A percentile compares a stretch with the other conserved stretches of the same genome.
Conservation (phyloP, 768 basidiomycete genomes). For the Tylopilus cervinicoccineus region DNA sequence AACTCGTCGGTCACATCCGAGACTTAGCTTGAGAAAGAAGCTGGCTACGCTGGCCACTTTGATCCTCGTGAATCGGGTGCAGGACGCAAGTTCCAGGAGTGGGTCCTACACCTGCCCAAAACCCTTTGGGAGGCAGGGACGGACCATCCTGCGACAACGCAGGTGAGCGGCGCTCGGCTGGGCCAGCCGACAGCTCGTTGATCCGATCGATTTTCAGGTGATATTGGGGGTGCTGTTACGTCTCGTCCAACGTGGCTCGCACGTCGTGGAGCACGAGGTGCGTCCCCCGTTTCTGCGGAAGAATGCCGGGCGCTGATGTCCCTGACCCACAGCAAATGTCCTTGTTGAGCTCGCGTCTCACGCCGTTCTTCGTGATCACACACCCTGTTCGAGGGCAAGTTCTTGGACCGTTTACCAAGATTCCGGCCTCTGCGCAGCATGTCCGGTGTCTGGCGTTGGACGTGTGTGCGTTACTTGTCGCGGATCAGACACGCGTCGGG, state of each 20-base stretch:
- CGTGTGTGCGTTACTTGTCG: constrained; percentile 40
- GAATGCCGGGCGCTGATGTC: constrained; percentile 5
- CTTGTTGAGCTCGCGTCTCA: constrained; percentile 54
- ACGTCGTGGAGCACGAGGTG: constrained; percentile 42
- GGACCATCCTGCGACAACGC: constrained; percentile 50
- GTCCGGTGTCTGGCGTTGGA: constrained; percentile 63
- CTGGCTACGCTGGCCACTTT: constrained; percentile 49
- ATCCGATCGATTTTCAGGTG: constrained; percentile 31
- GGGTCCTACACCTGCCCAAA: constrained; percentile 76
- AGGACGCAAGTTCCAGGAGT: constrained; percentile 44
- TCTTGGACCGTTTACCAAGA: constrained; percentile 71
- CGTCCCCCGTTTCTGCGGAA: constrained; percentile 17
- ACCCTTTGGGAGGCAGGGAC: constrained; percentile 80
- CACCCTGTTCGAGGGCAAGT: constrained; percentile 75
- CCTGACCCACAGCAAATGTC: constrained; percentile 40
- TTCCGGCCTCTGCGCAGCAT: constrained; percentile 40
- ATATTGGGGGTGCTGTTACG: constrained; percentile 65
- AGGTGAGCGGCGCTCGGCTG: constrained; percentile 41
- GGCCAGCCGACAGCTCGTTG: not conserved
- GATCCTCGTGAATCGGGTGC: constrained; percentile 29
- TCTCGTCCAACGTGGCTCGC: constrained; percentile 51
- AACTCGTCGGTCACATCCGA: constrained; percentile 3
- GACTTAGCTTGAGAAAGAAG: constrained; percentile 56
- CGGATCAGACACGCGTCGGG: constrained; percentile 11
- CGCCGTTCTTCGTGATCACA: constrained; percentile 75